phyloP scores from a whole-genome alignment of 257 asterid species.

The Solanum boliviense region DNA sequence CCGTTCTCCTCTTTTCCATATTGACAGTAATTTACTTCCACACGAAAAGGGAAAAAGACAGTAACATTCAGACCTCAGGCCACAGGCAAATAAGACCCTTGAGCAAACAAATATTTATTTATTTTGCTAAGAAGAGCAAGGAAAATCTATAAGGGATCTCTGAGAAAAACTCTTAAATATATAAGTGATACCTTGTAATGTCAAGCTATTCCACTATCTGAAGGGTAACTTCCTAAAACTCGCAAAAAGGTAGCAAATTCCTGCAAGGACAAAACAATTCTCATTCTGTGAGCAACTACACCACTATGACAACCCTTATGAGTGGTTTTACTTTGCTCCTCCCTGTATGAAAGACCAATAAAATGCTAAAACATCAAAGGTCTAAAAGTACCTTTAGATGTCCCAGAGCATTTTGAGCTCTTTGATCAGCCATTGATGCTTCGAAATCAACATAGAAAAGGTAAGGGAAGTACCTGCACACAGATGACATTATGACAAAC shows the following conservation, averaged over 20 bases:
- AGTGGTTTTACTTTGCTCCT: background rate
- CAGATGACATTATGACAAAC: background rate
- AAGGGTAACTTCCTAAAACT: slow-evolving; percentile 97
- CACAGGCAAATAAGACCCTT: background rate
- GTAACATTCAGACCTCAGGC: background rate
- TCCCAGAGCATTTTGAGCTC: slow-evolving; percentile 94
- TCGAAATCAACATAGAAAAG: slow-evolving; percentile 96
- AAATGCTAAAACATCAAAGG: background rate
- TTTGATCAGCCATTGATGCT: slow-evolving; percentile 98
- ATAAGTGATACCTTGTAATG: slow-evolving; percentile 19
- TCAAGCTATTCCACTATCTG: slow-evolving; percentile 66
- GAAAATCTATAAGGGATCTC: background rate
- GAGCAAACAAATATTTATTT: background rate
- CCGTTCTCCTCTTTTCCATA: background rate
- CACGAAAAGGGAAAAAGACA: background rate
- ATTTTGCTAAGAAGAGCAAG: background rate
- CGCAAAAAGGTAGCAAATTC: slow-evolving; percentile 88
- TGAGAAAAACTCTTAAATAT: background rate
- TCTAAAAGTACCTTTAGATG: slow-evolving; percentile 57
- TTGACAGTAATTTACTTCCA: background rate
- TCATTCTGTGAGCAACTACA: background rate
- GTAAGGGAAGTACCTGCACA: slow-evolving; percentile 79
- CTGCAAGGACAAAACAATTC: slow-evolving; percentile 31
- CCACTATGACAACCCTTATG: background rate
- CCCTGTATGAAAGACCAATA: background rate